Evolutionary conservation across 1,139 yeast species (phyloP), one percentile per base, ranked within the genome.

Genomic region (Yamadazyma spencermartinsiae): DNA sequence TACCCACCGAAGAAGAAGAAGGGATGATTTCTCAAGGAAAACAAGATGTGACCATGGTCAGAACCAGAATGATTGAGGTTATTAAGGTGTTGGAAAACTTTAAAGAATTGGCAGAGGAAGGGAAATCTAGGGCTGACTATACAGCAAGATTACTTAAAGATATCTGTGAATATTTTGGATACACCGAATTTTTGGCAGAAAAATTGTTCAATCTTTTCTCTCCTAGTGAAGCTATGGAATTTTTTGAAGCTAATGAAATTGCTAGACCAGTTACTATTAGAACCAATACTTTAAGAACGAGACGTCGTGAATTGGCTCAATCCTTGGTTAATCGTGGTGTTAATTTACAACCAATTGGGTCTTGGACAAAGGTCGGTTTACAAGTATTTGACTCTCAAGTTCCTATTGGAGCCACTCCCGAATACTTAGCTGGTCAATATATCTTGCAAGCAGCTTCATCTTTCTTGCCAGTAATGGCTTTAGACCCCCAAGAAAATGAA

Each of bases 371-470:
- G 65, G 98, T 92, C 36, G 98, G 98, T 45, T 73, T 94, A 50
- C 98, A 94, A 65, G 82, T 94, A 38, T 94, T 92, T 61, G 98
- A 94, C 57, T 89, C 98, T 18, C 98, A 90, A 64, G 98, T 94
- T 17, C 98, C 99, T 34, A 87, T 94, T 53, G 99, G 99, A 61
- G 98, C 99, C 31, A 94, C 99, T 6, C 98, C 99, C 32, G 99
- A 94, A 66, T 94, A 94, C 61, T 73, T 94, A 56, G 96, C 98
- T 11, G 99, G 99, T 56, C 96, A 92, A 58, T 94, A 94, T 67
- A 94, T 94, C 49, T 72, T 94, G 54, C 99, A 94, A 65, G 98
- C 99, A 29, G 99, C 99, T 20, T 90, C 98, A 5, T 90, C 98
- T 4, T 92, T 92, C 65, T 72, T 94, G 57, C 99, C 99, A 9